phyloP scores from a whole-genome alignment of 176 grass and related monocot genomes.

The Triticum dicoccoides region DNA sequence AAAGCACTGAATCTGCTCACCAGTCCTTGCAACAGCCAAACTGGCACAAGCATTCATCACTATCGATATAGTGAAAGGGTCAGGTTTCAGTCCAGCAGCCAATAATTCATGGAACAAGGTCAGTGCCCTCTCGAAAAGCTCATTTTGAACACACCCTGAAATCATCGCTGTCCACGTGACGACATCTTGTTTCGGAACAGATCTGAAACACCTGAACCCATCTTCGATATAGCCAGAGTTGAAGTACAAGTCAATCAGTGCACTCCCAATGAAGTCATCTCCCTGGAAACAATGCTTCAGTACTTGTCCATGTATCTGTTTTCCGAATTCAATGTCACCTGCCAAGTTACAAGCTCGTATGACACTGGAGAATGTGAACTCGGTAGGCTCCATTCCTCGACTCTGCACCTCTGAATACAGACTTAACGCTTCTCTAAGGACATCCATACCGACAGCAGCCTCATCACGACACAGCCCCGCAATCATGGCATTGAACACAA shows the following conservation, averaged over 20 bases:
- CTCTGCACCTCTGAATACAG: conserved; percentile 60
- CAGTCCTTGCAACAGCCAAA: conserved; percentile 52
- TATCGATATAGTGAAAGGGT: conserved; percentile 58
- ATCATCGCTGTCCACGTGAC: conserved; percentile 76
- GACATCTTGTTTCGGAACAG: conserved; percentile 50
- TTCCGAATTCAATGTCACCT: conserved; percentile 49
- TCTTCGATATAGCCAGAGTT: conserved; percentile 49
- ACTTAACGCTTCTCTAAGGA: conserved; percentile 16
- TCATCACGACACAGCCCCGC: conserved; percentile 48
- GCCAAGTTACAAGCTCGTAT: conserved; percentile 44
- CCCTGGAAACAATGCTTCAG: conserved; percentile 46
- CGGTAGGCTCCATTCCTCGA: conserved; percentile 56
- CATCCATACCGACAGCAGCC: conserved; percentile 19
- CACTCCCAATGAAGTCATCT: conserved; percentile 63
- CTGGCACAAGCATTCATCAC: conserved; percentile 71
- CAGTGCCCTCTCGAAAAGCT: conserved; percentile 53
- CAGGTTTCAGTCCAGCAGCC: conserved; percentile 49
- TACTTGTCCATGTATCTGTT: conserved; percentile 60
- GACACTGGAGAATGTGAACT: conserved; percentile 66
- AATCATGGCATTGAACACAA: conserved; percentile 77
- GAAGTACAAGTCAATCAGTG: conserved; percentile 65
- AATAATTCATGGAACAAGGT: conserved; percentile 53
- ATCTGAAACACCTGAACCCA: conserved; percentile 60
- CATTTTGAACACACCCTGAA: conserved; percentile 62
- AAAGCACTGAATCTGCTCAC: conserved; percentile 66